Evolutionary conservation across 1,284 basidiomycete species (phyloP).

Genomic region (Uromyces viciae-fabae): DNA sequence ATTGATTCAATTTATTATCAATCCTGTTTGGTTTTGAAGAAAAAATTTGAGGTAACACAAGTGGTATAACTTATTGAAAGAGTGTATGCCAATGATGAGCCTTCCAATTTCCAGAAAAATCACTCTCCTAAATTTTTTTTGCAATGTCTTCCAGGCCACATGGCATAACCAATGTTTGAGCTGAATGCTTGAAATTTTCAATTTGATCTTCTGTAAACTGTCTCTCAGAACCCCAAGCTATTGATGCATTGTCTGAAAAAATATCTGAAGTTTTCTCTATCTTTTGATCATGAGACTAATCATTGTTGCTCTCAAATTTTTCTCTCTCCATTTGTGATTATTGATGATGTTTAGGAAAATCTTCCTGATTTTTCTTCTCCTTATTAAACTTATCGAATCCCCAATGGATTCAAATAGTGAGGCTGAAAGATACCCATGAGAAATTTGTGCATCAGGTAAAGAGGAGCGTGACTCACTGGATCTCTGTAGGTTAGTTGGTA

Average conservation of each 20-base stretch:
- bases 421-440: slow-evolving; percentile 11
- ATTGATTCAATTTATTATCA: neutral
- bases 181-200: neutral
- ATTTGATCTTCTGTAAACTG: slow-evolving; percentile 1
- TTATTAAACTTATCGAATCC: neutral
- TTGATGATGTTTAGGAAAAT: neutral
- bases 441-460: slow-evolving; percentile 32
- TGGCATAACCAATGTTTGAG: neutral
- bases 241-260: neutral
- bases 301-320: neutral
- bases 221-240: neutral
- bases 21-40: neutral
- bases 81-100: neutral
- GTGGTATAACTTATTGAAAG: neutral
- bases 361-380: neutral
- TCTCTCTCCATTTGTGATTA: neutral
- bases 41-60: neutral
- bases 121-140: neutral
- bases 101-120: neutral
- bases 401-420: slow-evolving; percentile 10
- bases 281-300: neutral
- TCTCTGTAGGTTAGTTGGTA: slow-evolving; percentile 14
- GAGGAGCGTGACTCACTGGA: neutral
- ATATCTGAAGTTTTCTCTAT: neutral
- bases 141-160: neutral